These are phyloP conservation scores for Babesia caballi DNA, from an alignment of 169 alveolate species.

Conservation along the genomic window DNA sequence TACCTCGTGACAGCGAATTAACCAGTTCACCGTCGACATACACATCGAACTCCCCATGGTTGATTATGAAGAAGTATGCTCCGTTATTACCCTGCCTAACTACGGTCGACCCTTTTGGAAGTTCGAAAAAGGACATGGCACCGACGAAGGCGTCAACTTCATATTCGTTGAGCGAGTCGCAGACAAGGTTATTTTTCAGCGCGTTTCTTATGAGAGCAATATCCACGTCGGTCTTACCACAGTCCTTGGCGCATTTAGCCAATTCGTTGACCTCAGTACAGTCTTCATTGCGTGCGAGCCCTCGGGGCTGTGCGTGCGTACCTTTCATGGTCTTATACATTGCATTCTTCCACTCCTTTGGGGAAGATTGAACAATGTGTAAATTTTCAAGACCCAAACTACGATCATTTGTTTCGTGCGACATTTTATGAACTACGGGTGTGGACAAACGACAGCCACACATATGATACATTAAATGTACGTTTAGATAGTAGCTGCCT, in stretches of 20 bases:
- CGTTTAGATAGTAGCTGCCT: slow-evolving; percentile 19
- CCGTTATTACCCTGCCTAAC: slow-evolving; percentile 84
- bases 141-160: slow-evolving; percentile 85
- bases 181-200: slow-evolving; percentile 80
- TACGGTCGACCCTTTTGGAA: slow-evolving; percentile 81
- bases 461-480: not conserved
- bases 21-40: slow-evolving; percentile 84
- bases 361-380: not conserved
- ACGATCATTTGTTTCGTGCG: slow-evolving; percentile 9
- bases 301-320: slow-evolving; percentile 27
- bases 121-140: slow-evolving; percentile 83
- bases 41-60: slow-evolving; percentile 86
- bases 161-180: slow-evolving; percentile 81
- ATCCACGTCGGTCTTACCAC: slow-evolving; percentile 80
- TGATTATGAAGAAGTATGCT: slow-evolving; percentile 83
- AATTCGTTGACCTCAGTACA: slow-evolving; percentile 45
- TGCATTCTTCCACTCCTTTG: slow-evolving; percentile 3
- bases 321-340: not conserved
- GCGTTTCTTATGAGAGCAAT: slow-evolving; percentile 76
- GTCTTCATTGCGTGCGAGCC: slow-evolving; percentile 7
- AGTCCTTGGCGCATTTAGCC: slow-evolving; percentile 51
- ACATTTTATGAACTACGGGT: slow-evolving; percentile 14
- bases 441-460: slow-evolving; percentile 3
- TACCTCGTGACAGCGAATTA: slow-evolving; percentile 87
- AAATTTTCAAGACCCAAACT: slow-evolving; percentile 10